A percentile compares a stretch with the other conserved stretches of the same genome.
phyloP scores from a whole-genome alignment of 129 eudicot genomes.

The Flaveria linearis region DNA sequence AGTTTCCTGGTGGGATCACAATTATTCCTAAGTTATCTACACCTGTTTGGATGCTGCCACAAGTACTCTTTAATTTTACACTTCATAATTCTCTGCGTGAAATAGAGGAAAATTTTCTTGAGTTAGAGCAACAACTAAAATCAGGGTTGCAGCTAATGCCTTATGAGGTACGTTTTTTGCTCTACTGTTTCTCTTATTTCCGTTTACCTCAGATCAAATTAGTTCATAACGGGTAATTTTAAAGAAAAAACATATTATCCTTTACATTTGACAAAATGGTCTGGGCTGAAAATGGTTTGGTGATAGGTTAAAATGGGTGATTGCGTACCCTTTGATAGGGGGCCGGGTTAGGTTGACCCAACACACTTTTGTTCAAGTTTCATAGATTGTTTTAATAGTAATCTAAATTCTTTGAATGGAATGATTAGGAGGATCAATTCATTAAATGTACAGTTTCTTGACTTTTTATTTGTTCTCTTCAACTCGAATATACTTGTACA shows the following conservation, averaged over 20 bases:
- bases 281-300: background rate
- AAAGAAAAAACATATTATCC: background rate
- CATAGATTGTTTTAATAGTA: background rate
- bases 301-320: background rate
- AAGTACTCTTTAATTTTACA: constrained; percentile 65
- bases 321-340: background rate
- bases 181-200: constrained; percentile 12
- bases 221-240: background rate
- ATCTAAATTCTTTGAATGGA: background rate
- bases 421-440: background rate
- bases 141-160: constrained; percentile 64
- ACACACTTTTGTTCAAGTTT: background rate
- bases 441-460: background rate
- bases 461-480: background rate
- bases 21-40: constrained; percentile 52
- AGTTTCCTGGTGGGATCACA: constrained; percentile 69
- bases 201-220: background rate
- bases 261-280: background rate
- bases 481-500: background rate
- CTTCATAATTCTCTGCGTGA: constrained; percentile 62
- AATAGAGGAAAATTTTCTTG: constrained; percentile 48
- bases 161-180: constrained; percentile 52
- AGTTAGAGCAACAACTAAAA: constrained; percentile 59
- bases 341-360: background rate
- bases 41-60: constrained; percentile 40